Evolutionary conservation across 2,329 filamentous ascomycete genomes (phyloP).

Genomic region (Coniochaeta sp.): DNA sequence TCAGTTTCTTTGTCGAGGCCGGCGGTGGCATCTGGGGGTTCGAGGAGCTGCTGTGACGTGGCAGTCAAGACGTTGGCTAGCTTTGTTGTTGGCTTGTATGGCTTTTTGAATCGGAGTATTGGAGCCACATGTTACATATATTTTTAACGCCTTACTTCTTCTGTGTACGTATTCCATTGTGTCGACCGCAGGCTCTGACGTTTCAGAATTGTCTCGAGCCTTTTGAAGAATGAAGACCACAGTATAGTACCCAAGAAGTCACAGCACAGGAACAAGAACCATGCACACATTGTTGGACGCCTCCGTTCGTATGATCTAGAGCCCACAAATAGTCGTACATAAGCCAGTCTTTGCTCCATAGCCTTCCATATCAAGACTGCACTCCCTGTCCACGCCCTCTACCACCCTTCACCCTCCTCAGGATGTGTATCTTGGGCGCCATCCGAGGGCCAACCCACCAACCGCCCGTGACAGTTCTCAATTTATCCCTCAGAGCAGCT

Average conservation of each 20-base stretch:
- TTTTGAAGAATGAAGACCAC: background rate
- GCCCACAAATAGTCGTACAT: background rate
- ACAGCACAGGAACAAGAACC: background rate
- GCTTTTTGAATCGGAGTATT: background rate
- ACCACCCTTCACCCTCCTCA: conserved; percentile 23
- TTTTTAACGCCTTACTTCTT: background rate
- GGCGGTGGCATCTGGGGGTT: background rate
- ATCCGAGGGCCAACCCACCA: conserved; percentile 60
- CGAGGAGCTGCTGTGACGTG: background rate
- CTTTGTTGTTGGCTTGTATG: background rate
- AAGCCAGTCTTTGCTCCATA: background rate
- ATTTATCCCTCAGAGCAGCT: conserved; percentile 26
- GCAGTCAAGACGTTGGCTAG: background rate
- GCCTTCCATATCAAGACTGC: background rate
- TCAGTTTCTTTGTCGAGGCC: background rate
- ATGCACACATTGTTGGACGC: background rate
- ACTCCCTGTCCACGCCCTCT: background rate
- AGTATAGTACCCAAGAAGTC: background rate
- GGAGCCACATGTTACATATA: background rate
- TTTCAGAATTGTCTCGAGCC: background rate
- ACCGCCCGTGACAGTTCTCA: conserved; percentile 43
- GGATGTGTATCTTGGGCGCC: conserved; percentile 44
- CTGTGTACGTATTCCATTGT: background rate
- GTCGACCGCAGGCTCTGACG: background rate
- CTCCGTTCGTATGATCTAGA: background rate